Evolutionary conservation across 345 rosid species (phyloP).

Genomic region (Rhizophora apiculata): DNA sequence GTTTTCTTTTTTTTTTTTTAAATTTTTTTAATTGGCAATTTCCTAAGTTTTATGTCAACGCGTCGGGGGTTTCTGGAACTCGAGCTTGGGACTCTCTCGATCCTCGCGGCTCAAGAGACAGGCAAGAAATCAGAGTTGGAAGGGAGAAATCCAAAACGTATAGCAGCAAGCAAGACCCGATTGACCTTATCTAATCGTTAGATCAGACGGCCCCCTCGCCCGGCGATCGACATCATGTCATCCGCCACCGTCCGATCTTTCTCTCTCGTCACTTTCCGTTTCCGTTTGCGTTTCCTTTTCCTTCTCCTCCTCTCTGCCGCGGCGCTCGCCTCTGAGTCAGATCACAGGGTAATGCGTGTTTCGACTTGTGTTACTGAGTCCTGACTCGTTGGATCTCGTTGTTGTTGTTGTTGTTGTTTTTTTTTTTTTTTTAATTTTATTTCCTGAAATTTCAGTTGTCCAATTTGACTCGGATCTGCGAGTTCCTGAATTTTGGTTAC

Average conservation of each 20-base stretch:
- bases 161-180: not conserved
- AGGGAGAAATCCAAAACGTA: not conserved
- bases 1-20: no score
- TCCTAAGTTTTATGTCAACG: no score
- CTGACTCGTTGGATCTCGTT: not conserved
- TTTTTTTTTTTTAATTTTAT: no score
- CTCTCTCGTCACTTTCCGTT: constrained; percentile 20
- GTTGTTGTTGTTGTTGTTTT: not conserved
- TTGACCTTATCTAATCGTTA: constrained; percentile 24
- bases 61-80: no score
- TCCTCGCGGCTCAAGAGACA: no score
- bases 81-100: no score
- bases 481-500: not conserved
- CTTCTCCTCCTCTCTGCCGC: constrained; percentile 35
- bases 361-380: not conserved
- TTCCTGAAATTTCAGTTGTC: not conserved
- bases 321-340: constrained; percentile 71
- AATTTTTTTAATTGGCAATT: no score
- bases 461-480: constrained; percentile 34
- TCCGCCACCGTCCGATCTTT: constrained; percentile 33
- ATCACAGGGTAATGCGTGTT: constrained; percentile 70
- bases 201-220: constrained; percentile 42
- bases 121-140: not conserved
- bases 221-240: constrained; percentile 53
- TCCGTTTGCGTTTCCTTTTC: constrained; percentile 4